phyloP scores from a whole-genome alignment of 2,329 filamentous ascomycete genomes.

The Xylaria sp. region DNA sequence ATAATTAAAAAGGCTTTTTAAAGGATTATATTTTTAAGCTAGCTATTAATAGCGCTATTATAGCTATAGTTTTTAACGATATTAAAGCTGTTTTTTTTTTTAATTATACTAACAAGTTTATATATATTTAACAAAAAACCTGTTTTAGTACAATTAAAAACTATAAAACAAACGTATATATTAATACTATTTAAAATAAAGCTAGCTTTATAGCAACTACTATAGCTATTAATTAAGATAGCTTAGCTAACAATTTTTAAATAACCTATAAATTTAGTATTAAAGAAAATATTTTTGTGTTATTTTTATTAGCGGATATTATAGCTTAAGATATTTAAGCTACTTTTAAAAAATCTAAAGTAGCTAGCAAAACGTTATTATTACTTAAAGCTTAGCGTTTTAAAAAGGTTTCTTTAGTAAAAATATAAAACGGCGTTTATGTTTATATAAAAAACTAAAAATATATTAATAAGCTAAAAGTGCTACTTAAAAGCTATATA shows the following conservation, averaged over 20 bases:
- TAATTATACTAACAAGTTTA: neutral
- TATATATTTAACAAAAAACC: neutral
- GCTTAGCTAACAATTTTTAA: neutral
- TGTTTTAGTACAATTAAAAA: neutral
- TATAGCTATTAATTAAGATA: neutral
- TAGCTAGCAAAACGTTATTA: neutral
- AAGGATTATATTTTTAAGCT: conserved; percentile 1
- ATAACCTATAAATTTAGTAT: neutral
- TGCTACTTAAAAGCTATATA: neutral
- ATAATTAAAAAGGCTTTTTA: neutral
- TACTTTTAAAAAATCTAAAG: neutral
- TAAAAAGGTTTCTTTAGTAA: too few relatives aligned
- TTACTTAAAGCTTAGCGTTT: neutral
- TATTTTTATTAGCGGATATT: neutral
- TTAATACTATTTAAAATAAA: neutral
- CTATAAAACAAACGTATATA: neutral
- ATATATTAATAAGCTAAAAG: neutral
- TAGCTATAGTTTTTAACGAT: neutral
- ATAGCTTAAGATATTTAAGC: neutral
- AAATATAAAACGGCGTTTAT: neutral
- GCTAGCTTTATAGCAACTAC: neutral
- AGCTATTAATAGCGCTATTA: too few relatives aligned
- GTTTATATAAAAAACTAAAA: neutral
- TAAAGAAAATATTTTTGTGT: neutral
- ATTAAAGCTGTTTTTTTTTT: neutral